Evolutionary conservation across 108 stramenopile genomes (phyloP), one percentile per base, ranked within the genome.

Genomic region (Nannochloropsis oceanica): DNA sequence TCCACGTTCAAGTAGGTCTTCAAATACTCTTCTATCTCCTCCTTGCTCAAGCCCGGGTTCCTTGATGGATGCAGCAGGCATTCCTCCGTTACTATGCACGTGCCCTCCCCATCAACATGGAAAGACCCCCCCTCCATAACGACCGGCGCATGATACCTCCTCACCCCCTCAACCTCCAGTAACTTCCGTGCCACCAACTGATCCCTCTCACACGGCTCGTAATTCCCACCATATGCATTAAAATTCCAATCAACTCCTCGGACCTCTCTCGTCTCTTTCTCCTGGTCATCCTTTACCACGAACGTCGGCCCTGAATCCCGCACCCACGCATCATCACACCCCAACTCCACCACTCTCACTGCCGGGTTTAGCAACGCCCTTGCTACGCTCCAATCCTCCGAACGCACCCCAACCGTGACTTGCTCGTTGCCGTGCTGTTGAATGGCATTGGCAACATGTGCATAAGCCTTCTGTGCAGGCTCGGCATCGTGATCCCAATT

Each of bases 71-170:
- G 86, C 13, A 94, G 81, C 79, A 95, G 83, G 83, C 93, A 95
- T 84, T 95, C 94, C 50, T 92, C 90, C 13, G 94, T 95, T 0
- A 90, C 91, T 25, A 95, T 46, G n/a, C 93, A 44, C 0, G 93
- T 94, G 12, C 94, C 93, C 84, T 94, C 93, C 8, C 94, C 94
- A 80, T 95, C 94, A 13, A 92, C 92, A 87, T 94, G 93, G 44
- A 95, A 85, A 42, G 91, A 91, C n/a, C 94, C 94, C 22, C 91
- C 94, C 92, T 92, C 93, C 59, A 91, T 89, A 22, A 84, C 87
- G 27, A 87, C 83, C 26, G 90, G 22, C 8, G 79, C 44, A 82
- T 85, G 12, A 73, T 83, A 84, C 44, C 44, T 84, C 46, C 79
- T 88, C 42, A 44, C 83, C 25, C 27, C 26, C 79, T 43, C 79